Base-by-base conservation (phyloP, 495 filamentous ascomycete genomes). In the Durotheca rogersii region DNA sequence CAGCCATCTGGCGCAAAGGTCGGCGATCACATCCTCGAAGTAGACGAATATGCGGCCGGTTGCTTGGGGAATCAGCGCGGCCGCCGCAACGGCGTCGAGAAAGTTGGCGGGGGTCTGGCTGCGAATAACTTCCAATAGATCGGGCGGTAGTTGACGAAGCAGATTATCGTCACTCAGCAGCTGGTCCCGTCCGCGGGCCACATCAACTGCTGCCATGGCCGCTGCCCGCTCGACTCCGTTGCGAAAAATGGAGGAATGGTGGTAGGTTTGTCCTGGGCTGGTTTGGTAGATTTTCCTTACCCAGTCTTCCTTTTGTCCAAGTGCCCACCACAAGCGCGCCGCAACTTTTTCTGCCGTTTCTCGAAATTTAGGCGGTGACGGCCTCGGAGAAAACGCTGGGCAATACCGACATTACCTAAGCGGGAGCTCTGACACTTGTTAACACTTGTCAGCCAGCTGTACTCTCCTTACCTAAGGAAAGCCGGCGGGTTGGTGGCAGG, bases 1-100 rank as follows among this genome's bases (percentile, higher is more conserved):
- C 31, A 87, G 67, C 87, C 89, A 93, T 72, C 83, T 74, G 51
- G 88, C 82, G 67, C 85, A 89, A 35, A 90, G 68, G 64, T 96
- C 89, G 52, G 88, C 80, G 57, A 92, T 86, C 37, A 89, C 65
- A 38, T 71, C 69, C 67, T 88, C 80, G 64, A 89, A 88, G 49
- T 81, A 72, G 50, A 74, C 70, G 59, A 91, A 91, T 60, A 95
- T 73, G 12, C 66, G 66, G 51, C 86, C 75, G 42, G 88, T 90
- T 52, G 77, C 72, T 42, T 72, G 65, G 36, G 87, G 74, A 51
- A 83, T 71, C 51, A 92, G 75, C 19, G 89, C 83, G 46, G 81
- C 77, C 47, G 70, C 67, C 44, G 87, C 77, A 62, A 95, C 72
- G 45, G 79, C 76, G 65, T 87, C 80, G 41, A 93, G 80, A 68